phyloP scores from a whole-genome alignment of 371 early-diverging fungal genomes.

The Agmasoma carcini region DNA sequence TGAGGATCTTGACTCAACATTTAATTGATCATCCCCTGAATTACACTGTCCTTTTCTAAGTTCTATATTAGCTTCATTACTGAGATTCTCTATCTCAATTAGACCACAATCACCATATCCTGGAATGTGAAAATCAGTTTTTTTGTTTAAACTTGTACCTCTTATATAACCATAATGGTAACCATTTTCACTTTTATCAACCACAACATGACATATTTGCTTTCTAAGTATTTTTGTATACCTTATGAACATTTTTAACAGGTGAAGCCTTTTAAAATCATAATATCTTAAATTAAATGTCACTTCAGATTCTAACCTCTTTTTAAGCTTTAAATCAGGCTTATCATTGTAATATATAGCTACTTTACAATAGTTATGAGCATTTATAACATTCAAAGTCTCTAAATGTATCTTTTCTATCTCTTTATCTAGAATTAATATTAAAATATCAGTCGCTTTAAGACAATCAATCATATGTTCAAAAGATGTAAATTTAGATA shows the following conservation, averaged over 20 bases:
- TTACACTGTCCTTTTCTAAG: too few species aligned
- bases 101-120: slow-evolving; percentile 33
- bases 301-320: neutral
- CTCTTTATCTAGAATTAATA: slow-evolving; percentile 77
- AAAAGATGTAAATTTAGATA: too few species aligned
- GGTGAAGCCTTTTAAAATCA: slow-evolving; percentile 23
- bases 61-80: slow-evolving; percentile 21
- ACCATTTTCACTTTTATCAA: too few species aligned
- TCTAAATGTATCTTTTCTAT: slow-evolving; percentile 99
- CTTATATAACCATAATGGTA: too few species aligned
- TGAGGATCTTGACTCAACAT: neutral
- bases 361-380: slow-evolving; percentile 91
- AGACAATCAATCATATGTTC: slow-evolving; percentile 87
- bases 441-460: slow-evolving; percentile 85
- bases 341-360: slow-evolving; percentile 54
- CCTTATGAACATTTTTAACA: slow-evolving; percentile 43
- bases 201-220: neutral
- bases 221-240: neutral
- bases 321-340: neutral
- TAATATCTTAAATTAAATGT: too few species aligned
- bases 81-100: slow-evolving; percentile 38
- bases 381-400: slow-evolving; percentile 81
- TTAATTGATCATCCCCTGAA: slow-evolving; percentile 7
- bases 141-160: slow-evolving; percentile 1
- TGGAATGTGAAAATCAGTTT: slow-evolving; percentile 19